Percentiles rank a stretch among this genome's conserved stretches.
phyloP scores from a whole-genome alignment of 1,139 yeast genomes.

The Geotrichum klebahnii region DNA sequence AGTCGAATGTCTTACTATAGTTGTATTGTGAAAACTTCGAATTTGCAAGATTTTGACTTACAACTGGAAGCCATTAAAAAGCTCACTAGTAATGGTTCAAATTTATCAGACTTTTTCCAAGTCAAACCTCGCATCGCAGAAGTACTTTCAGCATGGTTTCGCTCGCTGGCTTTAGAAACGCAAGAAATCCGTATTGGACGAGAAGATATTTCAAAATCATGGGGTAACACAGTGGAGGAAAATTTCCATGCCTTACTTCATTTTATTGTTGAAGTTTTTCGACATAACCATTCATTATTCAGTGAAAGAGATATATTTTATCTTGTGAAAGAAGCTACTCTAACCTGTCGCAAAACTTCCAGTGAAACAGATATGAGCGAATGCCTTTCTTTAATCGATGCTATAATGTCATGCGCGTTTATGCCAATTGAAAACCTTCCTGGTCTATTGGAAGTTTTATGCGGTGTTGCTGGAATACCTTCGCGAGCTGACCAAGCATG shows the following conservation, averaged over 20 bases:
- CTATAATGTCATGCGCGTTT: slow-evolving; percentile 47
- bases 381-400: slow-evolving; percentile 47
- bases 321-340: slow-evolving; percentile 41
- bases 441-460: slow-evolving; percentile 46
- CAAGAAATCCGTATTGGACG: slow-evolving; percentile 33
- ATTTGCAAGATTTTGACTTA: slow-evolving; percentile 51
- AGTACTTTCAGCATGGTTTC: slow-evolving; percentile 41
- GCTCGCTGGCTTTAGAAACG: slow-evolving; percentile 36
- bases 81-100: slow-evolving; percentile 60
- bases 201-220: slow-evolving; percentile 32
- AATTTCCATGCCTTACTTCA: slow-evolving; percentile 39
- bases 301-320: slow-evolving; percentile 25
- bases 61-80: slow-evolving; percentile 51
- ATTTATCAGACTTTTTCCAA: slow-evolving; percentile 55
- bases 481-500: slow-evolving; percentile 43
- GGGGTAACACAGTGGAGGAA: slow-evolving; percentile 37
- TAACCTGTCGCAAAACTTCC: slow-evolving; percentile 46
- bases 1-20: slow-evolving; percentile 54
- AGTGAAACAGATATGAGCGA: slow-evolving; percentile 43
- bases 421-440: slow-evolving; percentile 46
- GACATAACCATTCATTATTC: slow-evolving; percentile 48
- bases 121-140: slow-evolving; percentile 45
- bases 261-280: slow-evolving; percentile 47
- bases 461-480: slow-evolving; percentile 41
- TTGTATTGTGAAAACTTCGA: slow-evolving; percentile 52